phyloP scores from a whole-genome alignment of 2,329 filamentous ascomycete species.

The Onygenales sp. region DNA sequence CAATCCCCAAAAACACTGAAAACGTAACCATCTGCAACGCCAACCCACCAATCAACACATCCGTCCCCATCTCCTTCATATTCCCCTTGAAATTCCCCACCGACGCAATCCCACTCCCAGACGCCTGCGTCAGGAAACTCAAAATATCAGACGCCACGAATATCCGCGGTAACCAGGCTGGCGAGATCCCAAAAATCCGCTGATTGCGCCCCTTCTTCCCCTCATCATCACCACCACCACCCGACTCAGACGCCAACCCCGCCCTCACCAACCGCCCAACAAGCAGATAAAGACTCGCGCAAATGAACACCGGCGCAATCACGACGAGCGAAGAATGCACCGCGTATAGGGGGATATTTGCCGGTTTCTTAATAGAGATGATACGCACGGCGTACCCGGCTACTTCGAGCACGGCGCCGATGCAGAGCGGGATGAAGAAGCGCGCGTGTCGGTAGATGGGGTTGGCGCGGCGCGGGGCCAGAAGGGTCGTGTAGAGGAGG shows the following conservation, averaged over 20 bases:
- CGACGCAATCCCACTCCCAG: conserved; percentile 36
- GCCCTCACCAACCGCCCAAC: conserved; percentile 38
- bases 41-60: conserved; percentile 36
- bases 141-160: conserved; percentile 40
- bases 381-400: conserved; percentile 33
- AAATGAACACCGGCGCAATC: conserved; percentile 41
- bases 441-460: conserved; percentile 11
- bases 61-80: conserved; percentile 29
- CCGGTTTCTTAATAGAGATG: conserved; percentile 27
- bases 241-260: conserved; percentile 20
- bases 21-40: conserved; percentile 35
- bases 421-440: conserved; percentile 36
- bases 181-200: conserved; percentile 28
- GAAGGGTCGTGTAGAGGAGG: conserved; percentile 33
- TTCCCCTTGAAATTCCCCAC: conserved; percentile 35
- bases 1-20: conserved; percentile 31
- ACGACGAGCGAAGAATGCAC: conserved; percentile 35
- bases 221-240: background rate
- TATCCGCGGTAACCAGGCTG: conserved; percentile 33
- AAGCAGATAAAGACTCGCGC: conserved; percentile 43
- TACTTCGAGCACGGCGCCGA: conserved; percentile 36
- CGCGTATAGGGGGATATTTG: conserved; percentile 31
- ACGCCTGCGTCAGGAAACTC: conserved; percentile 37
- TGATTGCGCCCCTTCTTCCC: conserved; percentile 16
- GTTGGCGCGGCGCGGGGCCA: conserved; percentile 28